Evolutionary conservation across 495 filamentous ascomycete species (phyloP).

Genomic region (Penicillium herquei): DNA sequence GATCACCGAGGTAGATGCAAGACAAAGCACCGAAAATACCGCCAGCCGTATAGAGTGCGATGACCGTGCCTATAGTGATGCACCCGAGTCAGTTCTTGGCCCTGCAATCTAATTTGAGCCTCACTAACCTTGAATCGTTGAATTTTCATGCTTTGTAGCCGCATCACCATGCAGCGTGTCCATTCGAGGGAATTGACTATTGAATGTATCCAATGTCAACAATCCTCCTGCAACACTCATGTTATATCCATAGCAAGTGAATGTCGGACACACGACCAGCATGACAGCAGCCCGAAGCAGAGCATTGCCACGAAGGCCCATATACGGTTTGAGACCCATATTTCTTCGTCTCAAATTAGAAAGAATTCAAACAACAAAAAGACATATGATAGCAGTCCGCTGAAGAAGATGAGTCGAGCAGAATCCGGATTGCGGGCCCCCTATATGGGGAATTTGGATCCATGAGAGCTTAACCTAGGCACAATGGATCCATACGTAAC

Average conservation of each 20-base stretch:
- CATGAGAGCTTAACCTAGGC: not conserved
- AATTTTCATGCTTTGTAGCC: constrained; percentile 16
- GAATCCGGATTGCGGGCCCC: not conserved
- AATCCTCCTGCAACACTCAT: constrained; percentile 35
- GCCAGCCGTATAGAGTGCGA: constrained; percentile 37
- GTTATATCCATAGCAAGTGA: constrained; percentile 46
- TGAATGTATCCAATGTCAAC: constrained; percentile 27
- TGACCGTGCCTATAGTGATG: constrained; percentile 26
- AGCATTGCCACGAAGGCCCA: constrained; percentile 18
- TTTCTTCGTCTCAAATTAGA: not conserved
- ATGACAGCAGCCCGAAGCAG: constrained; percentile 17
- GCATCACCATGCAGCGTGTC: constrained; percentile 18
- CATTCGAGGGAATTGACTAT: constrained; percentile 41
- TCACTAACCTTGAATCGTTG: constrained; percentile 28
- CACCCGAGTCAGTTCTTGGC: not conserved
- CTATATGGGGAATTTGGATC: constrained; percentile 5
- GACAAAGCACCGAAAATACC: constrained; percentile 37
- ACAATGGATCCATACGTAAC: constrained; percentile 1
- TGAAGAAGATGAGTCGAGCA: not conserved
- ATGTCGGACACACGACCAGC: constrained; percentile 30
- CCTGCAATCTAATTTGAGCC: not conserved
- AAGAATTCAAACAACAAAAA: not conserved
- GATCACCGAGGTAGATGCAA: constrained; percentile 35
- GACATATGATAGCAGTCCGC: not conserved
- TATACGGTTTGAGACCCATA: constrained; percentile 7